These are phyloP conservation scores for Planoprotostelium fungivorum DNA, from an alignment of 78 protist species.

Conservation along the genomic window DNA sequence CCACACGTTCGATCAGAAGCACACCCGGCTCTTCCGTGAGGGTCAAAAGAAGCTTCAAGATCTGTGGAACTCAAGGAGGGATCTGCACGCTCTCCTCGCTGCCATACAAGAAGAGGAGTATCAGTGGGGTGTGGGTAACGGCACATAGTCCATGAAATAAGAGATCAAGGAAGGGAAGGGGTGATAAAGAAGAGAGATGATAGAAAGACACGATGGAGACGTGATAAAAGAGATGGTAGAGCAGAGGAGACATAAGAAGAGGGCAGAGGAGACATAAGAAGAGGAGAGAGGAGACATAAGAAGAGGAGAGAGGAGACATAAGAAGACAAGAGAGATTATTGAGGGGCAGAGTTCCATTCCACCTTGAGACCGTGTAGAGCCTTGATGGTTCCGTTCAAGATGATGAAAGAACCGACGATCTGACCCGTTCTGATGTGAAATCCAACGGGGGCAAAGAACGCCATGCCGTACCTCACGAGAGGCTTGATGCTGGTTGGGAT, in stretches of 20 bases:
- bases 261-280: too few relatives aligned
- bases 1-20: background rate
- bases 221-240: too few relatives aligned
- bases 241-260: too few relatives aligned
- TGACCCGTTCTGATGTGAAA: constrained; percentile 50
- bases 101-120: background rate
- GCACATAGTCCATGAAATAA: too few relatives aligned
- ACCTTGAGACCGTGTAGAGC: background rate
- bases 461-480: background rate
- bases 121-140: background rate
- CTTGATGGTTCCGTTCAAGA: constrained; percentile 68
- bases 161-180: too few relatives aligned
- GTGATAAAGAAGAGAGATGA: too few relatives aligned
- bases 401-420: constrained; percentile 61
- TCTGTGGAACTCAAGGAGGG: background rate
- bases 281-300: too few relatives aligned
- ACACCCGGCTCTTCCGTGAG: background rate
- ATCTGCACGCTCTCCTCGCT: background rate
- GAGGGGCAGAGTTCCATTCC: background rate
- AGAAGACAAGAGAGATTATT: too few relatives aligned
- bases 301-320: too few relatives aligned
- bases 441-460: constrained; percentile 5
- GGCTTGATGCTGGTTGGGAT: too few relatives aligned
- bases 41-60: background rate
- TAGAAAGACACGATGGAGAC: too few relatives aligned